Conservation (phyloP, 176 grass and related monocot species). For the Secale cereale region DNA sequence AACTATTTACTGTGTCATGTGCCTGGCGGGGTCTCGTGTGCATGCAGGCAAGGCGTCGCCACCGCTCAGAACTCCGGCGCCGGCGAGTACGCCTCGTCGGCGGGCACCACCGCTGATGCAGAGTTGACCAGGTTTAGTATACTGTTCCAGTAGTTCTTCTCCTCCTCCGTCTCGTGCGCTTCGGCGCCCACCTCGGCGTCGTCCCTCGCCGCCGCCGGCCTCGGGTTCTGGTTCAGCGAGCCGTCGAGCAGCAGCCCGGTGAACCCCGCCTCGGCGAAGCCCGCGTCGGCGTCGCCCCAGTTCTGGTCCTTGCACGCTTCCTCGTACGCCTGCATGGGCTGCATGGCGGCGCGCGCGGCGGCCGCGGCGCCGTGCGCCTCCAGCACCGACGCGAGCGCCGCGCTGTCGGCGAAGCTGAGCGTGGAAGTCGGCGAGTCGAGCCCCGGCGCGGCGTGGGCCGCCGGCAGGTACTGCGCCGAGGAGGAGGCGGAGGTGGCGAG, state of each 20-base stretch:
- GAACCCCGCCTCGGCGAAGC: constrained; percentile 35
- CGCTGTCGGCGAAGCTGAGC: constrained; percentile 56
- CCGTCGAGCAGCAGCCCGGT: constrained; percentile 51
- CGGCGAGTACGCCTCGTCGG: constrained; percentile 27
- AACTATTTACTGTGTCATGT: constrained; percentile 43
- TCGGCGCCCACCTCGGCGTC: background rate
- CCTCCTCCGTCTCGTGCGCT: constrained; percentile 40
- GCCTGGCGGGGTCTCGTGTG: background rate
- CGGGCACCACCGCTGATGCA: background rate
- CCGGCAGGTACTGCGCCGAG: background rate
- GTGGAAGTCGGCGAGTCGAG: constrained; percentile 66
- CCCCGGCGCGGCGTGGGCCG: background rate
- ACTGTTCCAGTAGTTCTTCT: constrained; percentile 61
- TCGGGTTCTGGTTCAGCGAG: constrained; percentile 20
- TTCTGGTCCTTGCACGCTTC: constrained; percentile 40
- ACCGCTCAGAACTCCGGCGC: constrained; percentile 35
- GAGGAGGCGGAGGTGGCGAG: background rate
- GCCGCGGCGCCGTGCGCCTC: constrained; percentile 24
- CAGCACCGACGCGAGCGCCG: constrained; percentile 42
- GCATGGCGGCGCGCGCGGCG: constrained; percentile 33
- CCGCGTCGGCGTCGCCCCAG: constrained; percentile 2
- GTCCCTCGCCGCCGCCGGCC: constrained; percentile 5
- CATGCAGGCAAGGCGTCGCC: background rate
- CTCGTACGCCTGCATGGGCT: constrained; percentile 56
- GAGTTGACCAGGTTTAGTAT: constrained; percentile 59